Evolutionary conservation across 192 early-diverging fungal genomes (phyloP), one percentile per base, ranked within the genome.

Genomic region (Diversispora eburnea): DNA sequence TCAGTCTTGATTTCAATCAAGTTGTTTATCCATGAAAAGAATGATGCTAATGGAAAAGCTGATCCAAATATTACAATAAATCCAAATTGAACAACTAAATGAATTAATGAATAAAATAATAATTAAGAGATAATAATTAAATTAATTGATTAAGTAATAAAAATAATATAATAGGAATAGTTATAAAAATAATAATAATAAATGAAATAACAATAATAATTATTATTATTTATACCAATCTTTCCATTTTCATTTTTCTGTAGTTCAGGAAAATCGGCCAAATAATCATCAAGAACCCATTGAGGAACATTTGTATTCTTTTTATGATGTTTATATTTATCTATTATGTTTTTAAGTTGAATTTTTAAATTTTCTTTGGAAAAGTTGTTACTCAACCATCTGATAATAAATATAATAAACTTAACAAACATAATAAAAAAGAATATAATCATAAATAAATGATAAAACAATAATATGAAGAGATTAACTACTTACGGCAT

Each of bases 21-120:
- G 55, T 87, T 89, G 76, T 85, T 84, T 15, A 88, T 10, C 58
- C 84, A 74, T 8, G 89, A 85, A 78, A 92, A 83, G 22, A 88
- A 56, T 5, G 91, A 86, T 3, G 88, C 91, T 20, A 92, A 76
- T 8, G 91, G 91, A 70, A 89, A 90, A 2, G 85, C 82, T 41
- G 77, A 69, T 8, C 85, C 84, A 77, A 92, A 91, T 54, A 91
- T 70, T 12, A 81, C 78, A 51, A 91, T 83, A 77, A 86, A 91
- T 9, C 90, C 91, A 80, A 88, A 89, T 76, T 90, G 86, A 17
- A 88, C 75, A 6, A 89, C 59, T 61, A 61, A 22, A 61, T 20
- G 6, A 54, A 17, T 52, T 54, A 17, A 54, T 54, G 12, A 4
- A 13, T 13, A 13, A 17, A 54, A 17, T 54, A 54, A 54, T 54